Base-by-base conservation (phyloP, 2,329 filamentous ascomycete genomes). In the Neofusicoccum kwambonambiense region DNA sequence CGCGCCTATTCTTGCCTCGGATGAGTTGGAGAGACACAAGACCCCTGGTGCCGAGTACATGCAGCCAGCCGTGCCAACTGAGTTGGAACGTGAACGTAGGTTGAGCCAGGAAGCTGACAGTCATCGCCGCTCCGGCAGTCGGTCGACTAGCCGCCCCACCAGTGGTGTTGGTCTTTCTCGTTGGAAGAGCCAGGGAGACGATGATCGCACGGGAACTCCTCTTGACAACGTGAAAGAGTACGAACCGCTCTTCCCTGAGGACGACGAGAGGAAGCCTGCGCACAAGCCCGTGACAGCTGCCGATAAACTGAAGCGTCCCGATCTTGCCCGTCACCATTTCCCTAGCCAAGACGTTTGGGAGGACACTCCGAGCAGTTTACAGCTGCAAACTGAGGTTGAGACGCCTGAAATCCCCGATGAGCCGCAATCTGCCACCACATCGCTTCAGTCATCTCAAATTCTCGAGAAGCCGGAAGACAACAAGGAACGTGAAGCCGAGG, bases 281-380 rank as follows among this genome's bases (percentile, higher is more conserved):
- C 83, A 83, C 68, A 78, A 83, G 64, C 81, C 80, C 8, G 73
- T 83, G 57, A 82, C 82, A n/a, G 78, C 82, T 37, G 79, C 80
- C 37, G 83, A 87, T 65, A 83, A 83, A 68, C 80, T 87, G 69
- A 87, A 86, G 75, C 78, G 81, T 49, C 80, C 81, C 34, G 80
- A 79, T 61, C 74, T 82, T 65, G 79, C 79, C 60, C 75, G 80
- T 58, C 81, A 83, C 68, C 89, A 90, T 67, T 99, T 99, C 78
- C 95, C 95, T 1, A 97, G 93, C 76, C 90, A 93, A 75, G 95
- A 99, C 75, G 87, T 98, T 45, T 99, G 95, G 95, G 95, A 99
- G 80, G 96, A 99, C 76, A 90, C 92, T 0, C 95, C 96, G 3
- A 90, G 89, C 73, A 97, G 93, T 77, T 83, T 92, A 61, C 88